A percentile compares a stretch with the other conserved stretches of the same genome.
These are phyloP conservation scores for Punica granatum DNA, from an alignment of 345 rosid genomes.

Conservation along the genomic window DNA sequence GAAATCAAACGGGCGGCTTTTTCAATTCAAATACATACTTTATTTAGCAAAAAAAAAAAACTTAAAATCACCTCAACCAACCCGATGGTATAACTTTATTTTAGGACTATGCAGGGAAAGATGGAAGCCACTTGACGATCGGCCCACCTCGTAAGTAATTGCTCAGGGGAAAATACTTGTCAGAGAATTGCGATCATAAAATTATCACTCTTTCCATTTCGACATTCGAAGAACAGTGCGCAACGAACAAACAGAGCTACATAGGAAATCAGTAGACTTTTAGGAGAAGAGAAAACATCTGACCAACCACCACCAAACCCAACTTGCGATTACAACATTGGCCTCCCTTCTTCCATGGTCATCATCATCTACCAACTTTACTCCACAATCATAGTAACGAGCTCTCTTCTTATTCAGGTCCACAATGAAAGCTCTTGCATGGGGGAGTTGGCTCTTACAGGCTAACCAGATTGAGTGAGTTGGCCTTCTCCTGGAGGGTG, in stretches of 20 bases:
- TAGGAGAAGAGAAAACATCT: not conserved
- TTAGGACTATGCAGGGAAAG: too few species aligned
- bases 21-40: too few species aligned
- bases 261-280: not conserved
- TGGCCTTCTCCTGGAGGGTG: constrained; percentile 92
- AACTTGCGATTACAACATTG: not conserved
- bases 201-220: too few species aligned
- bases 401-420: not conserved
- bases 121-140: too few species aligned
- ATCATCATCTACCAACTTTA: not conserved
- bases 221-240: not conserved
- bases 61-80: too few species aligned
- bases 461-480: constrained; percentile 69
- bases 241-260: not conserved
- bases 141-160: too few species aligned
- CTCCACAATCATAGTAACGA: not conserved
- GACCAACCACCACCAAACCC: not conserved
- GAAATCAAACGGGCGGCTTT: too few species aligned
- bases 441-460: constrained; percentile 24
- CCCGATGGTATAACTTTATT: too few species aligned
- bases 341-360: too few species aligned
- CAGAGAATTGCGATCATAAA: too few species aligned
- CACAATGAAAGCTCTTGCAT: not conserved
- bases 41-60: too few species aligned
- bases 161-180: too few species aligned